phyloP scores from a whole-genome alignment of 2,329 filamentous ascomycete species.

The Orbilia blumenaviensis region DNA sequence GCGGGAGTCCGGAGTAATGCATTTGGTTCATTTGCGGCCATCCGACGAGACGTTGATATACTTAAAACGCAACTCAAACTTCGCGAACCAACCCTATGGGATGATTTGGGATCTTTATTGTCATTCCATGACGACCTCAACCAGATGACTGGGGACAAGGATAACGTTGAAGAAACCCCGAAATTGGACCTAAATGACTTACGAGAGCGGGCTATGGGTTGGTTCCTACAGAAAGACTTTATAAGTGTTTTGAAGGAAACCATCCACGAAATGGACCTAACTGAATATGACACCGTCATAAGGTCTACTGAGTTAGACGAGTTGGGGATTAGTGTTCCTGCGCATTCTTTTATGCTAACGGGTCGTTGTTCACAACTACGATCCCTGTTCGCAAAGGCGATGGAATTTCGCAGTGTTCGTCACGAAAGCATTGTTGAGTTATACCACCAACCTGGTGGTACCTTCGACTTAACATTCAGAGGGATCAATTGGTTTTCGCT shows the following conservation, averaged over 20 bases:
- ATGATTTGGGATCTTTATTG: conserved; percentile 75
- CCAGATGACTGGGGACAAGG: no score
- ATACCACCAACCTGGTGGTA: conserved; percentile 61
- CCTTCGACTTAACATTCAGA: conserved; percentile 71
- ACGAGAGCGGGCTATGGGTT: conserved; percentile 46
- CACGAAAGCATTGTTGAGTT: conserved; percentile 44
- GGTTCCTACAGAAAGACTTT: conserved; percentile 54
- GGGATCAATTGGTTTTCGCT: conserved; percentile 79
- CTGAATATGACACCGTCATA: conserved; percentile 55
- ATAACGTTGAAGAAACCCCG: conserved; percentile 62
- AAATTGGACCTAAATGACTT: not conserved
- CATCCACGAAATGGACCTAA: conserved; percentile 48
- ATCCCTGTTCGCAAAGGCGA: conserved; percentile 34
- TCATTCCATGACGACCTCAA: conserved; percentile 67
- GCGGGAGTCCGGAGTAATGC: conserved; percentile 84
- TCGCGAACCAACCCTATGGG: conserved; percentile 74
- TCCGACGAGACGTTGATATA: conserved; percentile 84
- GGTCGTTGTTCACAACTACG: conserved; percentile 71
- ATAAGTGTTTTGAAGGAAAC: conserved; percentile 47
- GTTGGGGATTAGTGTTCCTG: conserved; percentile 71
- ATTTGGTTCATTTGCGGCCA: conserved; percentile 87
- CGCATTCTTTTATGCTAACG: conserved; percentile 82
- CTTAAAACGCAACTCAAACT: conserved; percentile 77
- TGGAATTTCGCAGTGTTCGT: conserved; percentile 4
- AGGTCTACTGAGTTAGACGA: conserved; percentile 52